Percentiles rank a stretch among this genome's conserved stretches.
Evolutionary conservation across 148 eudicot species (phyloP).

Genomic region (Bassia scoparia): DNA sequence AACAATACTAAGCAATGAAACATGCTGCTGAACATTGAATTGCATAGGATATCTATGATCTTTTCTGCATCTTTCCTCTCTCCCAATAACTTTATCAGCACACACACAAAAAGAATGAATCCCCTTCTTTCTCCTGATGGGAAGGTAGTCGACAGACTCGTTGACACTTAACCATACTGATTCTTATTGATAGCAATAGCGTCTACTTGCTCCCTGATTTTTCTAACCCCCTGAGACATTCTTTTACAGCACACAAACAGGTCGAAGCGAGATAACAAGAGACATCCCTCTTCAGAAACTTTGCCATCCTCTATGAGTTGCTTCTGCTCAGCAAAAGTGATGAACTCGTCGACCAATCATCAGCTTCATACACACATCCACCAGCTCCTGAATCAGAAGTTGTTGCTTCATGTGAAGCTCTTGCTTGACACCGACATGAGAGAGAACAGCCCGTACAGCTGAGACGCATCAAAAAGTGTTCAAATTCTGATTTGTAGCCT

Average conservation of each 20-base stretch:
- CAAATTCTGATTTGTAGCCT: background rate
- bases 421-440: background rate
- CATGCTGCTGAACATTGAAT: background rate
- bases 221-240: constrained; percentile 1
- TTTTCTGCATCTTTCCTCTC: background rate
- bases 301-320: background rate
- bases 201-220: background rate
- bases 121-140: background rate
- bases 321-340: background rate
- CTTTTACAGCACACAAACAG: background rate
- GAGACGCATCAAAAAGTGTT: background rate
- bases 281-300: background rate
- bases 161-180: constrained; percentile 1
- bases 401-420: background rate
- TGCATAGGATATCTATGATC: background rate
- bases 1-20: background rate
- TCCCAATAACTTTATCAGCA: background rate
- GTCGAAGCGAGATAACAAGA: background rate
- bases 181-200: constrained; percentile 1
- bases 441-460: background rate
- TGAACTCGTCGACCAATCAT: constrained; percentile 8
- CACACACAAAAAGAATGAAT: background rate
- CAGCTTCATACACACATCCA: background rate
- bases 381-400: background rate
- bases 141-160: background rate